Evolutionary conservation across 1,284 basidiomycete genomes (phyloP).

Genomic region (Bjerkandera adusta): DNA sequence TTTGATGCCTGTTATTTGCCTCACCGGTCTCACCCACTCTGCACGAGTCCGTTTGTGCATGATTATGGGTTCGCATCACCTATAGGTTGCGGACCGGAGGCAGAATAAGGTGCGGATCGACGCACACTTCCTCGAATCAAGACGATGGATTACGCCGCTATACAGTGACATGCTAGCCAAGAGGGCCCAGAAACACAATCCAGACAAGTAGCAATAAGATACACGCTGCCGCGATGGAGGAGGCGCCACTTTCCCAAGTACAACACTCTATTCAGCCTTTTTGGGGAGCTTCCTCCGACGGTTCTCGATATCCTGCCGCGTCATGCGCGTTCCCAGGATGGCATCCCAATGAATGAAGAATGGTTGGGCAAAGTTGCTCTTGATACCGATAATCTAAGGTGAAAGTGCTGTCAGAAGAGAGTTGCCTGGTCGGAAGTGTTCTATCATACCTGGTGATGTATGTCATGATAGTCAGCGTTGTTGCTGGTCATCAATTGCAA

Average conservation of each 20-base stretch:
- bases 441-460: slow-evolving; percentile 85
- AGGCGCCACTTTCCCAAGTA: background rate
- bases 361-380: slow-evolving; percentile 95
- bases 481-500: slow-evolving; percentile 88
- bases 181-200: slow-evolving; percentile 3
- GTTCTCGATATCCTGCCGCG: slow-evolving; percentile 59
- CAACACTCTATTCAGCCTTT: slow-evolving; percentile 7
- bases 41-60: no score
- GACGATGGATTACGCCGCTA: slow-evolving; percentile 6
- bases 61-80: no score
- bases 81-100: no score
- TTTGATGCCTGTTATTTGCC: no score
- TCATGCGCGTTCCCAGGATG: slow-evolving; percentile 82
- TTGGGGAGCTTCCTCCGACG: slow-evolving; percentile 31
- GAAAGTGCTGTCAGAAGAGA: no score
- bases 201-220: background rate
- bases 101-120: no score
- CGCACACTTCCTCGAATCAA: no score
- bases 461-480: slow-evolving; percentile 97
- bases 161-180: slow-evolving; percentile 1
- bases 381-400: slow-evolving; percentile 83
- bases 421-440: no score
- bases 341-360: slow-evolving; percentile 90
- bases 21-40: no score
- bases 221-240: background rate